Percentiles rank a stretch among this genome's conserved stretches.
Conservation (phyloP, 441 rosid species). For the Pelargonium cotyledonis region DNA sequence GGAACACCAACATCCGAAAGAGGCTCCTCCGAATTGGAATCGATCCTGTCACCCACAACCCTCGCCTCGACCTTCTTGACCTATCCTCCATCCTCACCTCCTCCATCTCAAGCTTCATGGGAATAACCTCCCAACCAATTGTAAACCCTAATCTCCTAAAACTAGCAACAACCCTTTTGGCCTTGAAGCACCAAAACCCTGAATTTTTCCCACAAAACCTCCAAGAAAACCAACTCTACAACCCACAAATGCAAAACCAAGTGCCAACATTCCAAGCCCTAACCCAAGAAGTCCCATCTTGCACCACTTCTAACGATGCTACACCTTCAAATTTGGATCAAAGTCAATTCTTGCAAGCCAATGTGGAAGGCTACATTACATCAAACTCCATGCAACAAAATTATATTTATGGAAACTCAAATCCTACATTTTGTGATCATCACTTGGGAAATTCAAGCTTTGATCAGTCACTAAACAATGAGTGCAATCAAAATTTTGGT, state of each 20-base stretch:
- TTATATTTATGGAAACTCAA: slow-evolving; percentile 15
- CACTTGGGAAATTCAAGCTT: slow-evolving; percentile 24
- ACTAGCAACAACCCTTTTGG: slow-evolving; percentile 32
- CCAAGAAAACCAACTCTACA: slow-evolving; percentile 37
- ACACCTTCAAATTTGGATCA: slow-evolving; percentile 18
- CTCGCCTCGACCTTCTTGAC: slow-evolving; percentile 77
- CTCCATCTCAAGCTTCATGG: slow-evolving; percentile 37
- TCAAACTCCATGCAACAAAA: slow-evolving; percentile 22
- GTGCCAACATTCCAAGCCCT: slow-evolving; percentile 18
- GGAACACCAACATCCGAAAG: slow-evolving; percentile 91
- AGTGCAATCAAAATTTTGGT: slow-evolving; percentile 28
- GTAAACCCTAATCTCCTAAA: slow-evolving; percentile 41
- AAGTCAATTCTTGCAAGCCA: slow-evolving; percentile 25
- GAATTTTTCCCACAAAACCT: slow-evolving; percentile 36
- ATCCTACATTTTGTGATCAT: slow-evolving; percentile 15
- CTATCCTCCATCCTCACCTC: slow-evolving; percentile 69
- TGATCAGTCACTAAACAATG: slow-evolving; percentile 21
- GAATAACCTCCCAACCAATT: slow-evolving; percentile 29
- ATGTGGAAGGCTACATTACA: slow-evolving; percentile 17
- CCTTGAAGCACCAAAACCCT: slow-evolving; percentile 49
- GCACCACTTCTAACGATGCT: slow-evolving; percentile 20
- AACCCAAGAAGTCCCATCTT: slow-evolving; percentile 21
- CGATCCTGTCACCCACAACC: slow-evolving; percentile 84
- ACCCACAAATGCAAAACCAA: slow-evolving; percentile 22
- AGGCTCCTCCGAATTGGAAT: slow-evolving; percentile 76